These are phyloP conservation scores for Capsicum baccatum DNA, from an alignment of 257 asterid genomes.

Conservation along the genomic window DNA sequence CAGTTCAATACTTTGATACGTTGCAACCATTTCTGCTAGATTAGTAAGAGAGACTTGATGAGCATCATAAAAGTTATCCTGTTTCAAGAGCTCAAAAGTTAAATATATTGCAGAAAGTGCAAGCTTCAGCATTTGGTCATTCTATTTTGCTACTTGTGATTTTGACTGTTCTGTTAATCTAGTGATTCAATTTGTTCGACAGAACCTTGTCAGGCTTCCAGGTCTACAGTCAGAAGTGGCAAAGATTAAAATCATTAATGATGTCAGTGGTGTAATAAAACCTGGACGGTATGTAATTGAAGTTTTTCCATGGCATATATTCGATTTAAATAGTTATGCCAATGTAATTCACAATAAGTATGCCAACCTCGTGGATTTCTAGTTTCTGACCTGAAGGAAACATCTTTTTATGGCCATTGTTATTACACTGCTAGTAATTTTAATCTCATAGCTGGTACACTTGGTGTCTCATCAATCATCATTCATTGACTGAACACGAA, in stretches of 20 bases:
- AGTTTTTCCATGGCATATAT: neutral
- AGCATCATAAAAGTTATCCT: neutral
- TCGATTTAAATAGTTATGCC: neutral
- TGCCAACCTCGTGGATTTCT: too few relatives aligned
- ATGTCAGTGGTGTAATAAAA: constrained; percentile 59
- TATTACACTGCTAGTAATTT: constrained; percentile 7
- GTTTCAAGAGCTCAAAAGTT: constrained; percentile 8
- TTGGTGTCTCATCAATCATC: constrained; percentile 5
- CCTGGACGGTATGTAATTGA: constrained; percentile 63
- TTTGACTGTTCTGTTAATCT: neutral
- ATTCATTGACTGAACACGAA: neutral
- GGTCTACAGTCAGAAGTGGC: constrained; percentile 54
- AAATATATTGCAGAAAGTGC: neutral
- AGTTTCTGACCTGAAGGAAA: neutral
- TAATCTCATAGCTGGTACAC: constrained; percentile 1
- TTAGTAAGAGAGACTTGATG: neutral
- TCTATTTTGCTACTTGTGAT: constrained; percentile 20
- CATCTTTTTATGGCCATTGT: neutral
- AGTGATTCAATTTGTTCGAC: constrained; percentile 31
- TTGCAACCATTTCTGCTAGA: neutral
- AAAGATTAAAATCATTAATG: constrained; percentile 53
- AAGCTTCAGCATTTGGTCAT: constrained; percentile 5
- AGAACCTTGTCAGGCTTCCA: constrained; percentile 61
- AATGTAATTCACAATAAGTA: neutral
- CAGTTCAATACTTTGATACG: neutral